These are phyloP conservation scores for Talaromyces wortmannii DNA, from an alignment of 495 filamentous ascomycete species.

Conservation along the genomic window DNA sequence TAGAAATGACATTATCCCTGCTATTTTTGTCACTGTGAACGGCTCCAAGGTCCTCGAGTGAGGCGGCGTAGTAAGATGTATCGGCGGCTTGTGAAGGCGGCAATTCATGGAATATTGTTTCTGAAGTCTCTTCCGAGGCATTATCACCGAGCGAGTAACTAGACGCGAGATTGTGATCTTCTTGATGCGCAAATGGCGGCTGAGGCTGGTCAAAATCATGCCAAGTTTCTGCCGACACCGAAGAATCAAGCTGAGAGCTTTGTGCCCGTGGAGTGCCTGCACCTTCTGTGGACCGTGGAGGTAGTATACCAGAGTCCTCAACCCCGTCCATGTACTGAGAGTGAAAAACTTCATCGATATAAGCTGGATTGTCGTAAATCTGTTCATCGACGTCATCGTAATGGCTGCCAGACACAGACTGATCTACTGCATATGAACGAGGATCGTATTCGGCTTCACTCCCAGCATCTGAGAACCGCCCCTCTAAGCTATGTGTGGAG, in stretches of 20 bases:
- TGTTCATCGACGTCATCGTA: slow-evolving; percentile 25
- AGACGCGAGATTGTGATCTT: not conserved
- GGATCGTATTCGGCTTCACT: slow-evolving; percentile 22
- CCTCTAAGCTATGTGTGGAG: slow-evolving; percentile 31
- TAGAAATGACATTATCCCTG: not conserved
- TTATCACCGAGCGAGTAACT: not conserved
- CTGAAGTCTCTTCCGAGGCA: not conserved
- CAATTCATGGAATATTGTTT: not conserved
- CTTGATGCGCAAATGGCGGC: not conserved
- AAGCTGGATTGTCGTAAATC: slow-evolving; percentile 38
- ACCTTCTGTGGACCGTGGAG: slow-evolving; percentile 1
- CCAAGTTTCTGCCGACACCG: slow-evolving; percentile 1
- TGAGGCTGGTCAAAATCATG: slow-evolving; percentile 3
- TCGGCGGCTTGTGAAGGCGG: not conserved
- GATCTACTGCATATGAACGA: slow-evolving; percentile 24
- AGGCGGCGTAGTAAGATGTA: not conserved
- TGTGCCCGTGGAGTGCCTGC: slow-evolving; percentile 10
- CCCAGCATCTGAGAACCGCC: slow-evolving; percentile 38
- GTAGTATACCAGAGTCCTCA: slow-evolving; percentile 12
- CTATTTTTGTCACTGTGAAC: not conserved
- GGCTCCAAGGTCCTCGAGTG: not conserved
- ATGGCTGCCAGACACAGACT: slow-evolving; percentile 16
- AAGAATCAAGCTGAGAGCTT: slow-evolving; percentile 3
- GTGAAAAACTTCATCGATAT: slow-evolving; percentile 42
- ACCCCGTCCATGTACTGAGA: slow-evolving; percentile 34